Evolutionary conservation across 2,329 filamentous ascomycete species (phyloP), one percentile per base, ranked within the genome.

Genomic region (Alternaria ethzedia): DNA sequence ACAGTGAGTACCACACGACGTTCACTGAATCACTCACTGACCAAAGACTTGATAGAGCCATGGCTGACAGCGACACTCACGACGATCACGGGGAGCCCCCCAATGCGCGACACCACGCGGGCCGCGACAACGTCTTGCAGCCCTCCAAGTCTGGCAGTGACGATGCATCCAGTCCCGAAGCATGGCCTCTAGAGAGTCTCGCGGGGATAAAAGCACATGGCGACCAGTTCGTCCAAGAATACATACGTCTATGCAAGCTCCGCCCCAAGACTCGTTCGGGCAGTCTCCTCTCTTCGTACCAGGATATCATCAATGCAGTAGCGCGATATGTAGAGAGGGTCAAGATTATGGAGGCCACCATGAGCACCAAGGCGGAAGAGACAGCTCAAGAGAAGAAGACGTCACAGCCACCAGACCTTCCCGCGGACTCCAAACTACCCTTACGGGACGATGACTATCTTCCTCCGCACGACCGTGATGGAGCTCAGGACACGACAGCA

Each of bases 351-450:
- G n/a, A n/a, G n/a, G n/a, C n/a, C n/a, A n/a, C n/a, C n/a, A n/a
- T n/a, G 7, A 4, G 32, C 1, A 36, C 32, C 32, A n/a, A 2
- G 15, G 3, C 32, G 15, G 32, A 36, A 36, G 32, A 36, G 32
- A 36, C 15, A 4, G 32, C 3, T 36, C 32, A n/a, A n/a, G 32
- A 36, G 4, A 36, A 36, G 32, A 2, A 2, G 7, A 36, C 8
- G 32, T 36, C 30, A 13, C 6, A 13, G 13, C 30, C 1, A 4
- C 7, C 30, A 2, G 0, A 15, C 1, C 2, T 36, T 36, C 13
- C 3, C 0, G 1, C 13, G 15, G 30, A 36, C 0, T 1, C 4
- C n/a, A 4, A 15, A 8, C 13, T 8, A 3, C 30, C 6, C 13
- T n/a, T n/a, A n/a, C n/a, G n/a, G n/a, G n/a, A n/a, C n/a, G n/a